Evolutionary conservation across 495 filamentous ascomycete species (phyloP).

Genomic region (Evernia prunastri): DNA sequence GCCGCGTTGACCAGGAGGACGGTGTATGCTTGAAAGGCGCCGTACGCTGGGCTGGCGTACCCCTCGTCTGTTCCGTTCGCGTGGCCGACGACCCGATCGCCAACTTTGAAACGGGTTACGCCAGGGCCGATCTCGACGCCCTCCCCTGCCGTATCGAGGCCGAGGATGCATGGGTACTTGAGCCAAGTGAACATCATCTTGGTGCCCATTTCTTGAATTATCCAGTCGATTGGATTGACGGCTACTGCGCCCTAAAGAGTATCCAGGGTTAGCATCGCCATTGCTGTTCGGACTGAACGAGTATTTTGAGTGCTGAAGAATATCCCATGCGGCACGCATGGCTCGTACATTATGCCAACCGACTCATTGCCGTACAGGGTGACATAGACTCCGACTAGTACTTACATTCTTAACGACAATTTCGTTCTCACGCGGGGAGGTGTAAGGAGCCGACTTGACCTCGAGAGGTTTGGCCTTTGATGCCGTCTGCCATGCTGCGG

Average conservation of each 20-base stretch:
- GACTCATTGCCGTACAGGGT: neutral
- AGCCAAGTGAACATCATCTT: conserved; percentile 21
- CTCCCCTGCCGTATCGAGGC: conserved; percentile 49
- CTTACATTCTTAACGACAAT: conserved; percentile 35
- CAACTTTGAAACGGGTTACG: conserved; percentile 40
- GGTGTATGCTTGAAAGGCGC: conserved; percentile 46
- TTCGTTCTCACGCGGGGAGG: conserved; percentile 27
- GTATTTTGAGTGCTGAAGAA: neutral
- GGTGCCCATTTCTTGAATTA: conserved; percentile 35
- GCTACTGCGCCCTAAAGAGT: conserved; percentile 29
- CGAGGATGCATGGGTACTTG: conserved; percentile 46
- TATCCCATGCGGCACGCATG: neutral
- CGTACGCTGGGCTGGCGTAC: conserved; percentile 12
- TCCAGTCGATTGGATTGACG: conserved; percentile 47
- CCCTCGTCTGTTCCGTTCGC: conserved; percentile 20
- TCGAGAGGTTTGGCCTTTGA: conserved; percentile 30
- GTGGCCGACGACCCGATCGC: conserved; percentile 30
- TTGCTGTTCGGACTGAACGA: neutral
- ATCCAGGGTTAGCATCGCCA: neutral
- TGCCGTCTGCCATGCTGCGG: conserved; percentile 36
- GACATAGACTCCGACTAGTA: neutral
- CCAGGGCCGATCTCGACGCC: conserved; percentile 41
- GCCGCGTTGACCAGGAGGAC: conserved; percentile 33
- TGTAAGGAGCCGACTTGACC: conserved; percentile 33
- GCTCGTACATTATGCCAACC: neutral